Evolutionary conservation across 768 basidiomycete genomes (phyloP), one percentile per base, ranked within the genome.

Genomic region (Hygrophorus pudorinus): DNA sequence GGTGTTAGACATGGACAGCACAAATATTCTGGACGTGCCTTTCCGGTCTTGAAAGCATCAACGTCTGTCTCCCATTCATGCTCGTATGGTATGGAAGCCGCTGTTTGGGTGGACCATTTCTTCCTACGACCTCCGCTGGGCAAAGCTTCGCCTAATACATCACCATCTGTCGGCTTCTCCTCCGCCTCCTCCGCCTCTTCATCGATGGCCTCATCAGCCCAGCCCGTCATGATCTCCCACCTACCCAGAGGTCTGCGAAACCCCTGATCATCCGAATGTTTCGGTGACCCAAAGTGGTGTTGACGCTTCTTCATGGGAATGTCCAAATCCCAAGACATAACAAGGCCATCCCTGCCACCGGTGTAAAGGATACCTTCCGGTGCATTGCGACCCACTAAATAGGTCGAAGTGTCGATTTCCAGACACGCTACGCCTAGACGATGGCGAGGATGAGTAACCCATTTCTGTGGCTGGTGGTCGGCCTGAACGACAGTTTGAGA

Each of bases 331-430:
- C 90, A 93, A 7, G 83, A 78, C 31, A 92, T 80, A 37, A 94
- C 70, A 34, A 90, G 68, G 0, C 92, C 92, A 64, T 96, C 92
- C 46, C 92, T 69, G 17, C 89, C 91, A 20, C 83, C 91, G 2
- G 88, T 80, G 58, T 96, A 96, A 2, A 96, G 64, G 33, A 96
- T 92, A 4, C 92, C 92, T 51, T 87, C 79, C 0, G 92, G 91
- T 3, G 71, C 55, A 4, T 60, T 47, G n/a, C 67, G 68, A 4
- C 82, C 82, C n/a, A 72, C 57, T 5, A 96, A 71, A 38, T 75
- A 73, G 2, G 92, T 94, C 0, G 87, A 81, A 0, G 76, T 72
- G 61, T 97, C 92, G 16, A 97, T 66, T 0, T 87, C 92, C n/a
- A 97, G 72, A 0, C 86, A 81, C 1, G 85, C 78, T 30, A 92